Evolutionary conservation across 2,329 filamentous ascomycete species (phyloP), one percentile per base, ranked within the genome.

Genomic region (Tolypocladium ovalisporum): DNA sequence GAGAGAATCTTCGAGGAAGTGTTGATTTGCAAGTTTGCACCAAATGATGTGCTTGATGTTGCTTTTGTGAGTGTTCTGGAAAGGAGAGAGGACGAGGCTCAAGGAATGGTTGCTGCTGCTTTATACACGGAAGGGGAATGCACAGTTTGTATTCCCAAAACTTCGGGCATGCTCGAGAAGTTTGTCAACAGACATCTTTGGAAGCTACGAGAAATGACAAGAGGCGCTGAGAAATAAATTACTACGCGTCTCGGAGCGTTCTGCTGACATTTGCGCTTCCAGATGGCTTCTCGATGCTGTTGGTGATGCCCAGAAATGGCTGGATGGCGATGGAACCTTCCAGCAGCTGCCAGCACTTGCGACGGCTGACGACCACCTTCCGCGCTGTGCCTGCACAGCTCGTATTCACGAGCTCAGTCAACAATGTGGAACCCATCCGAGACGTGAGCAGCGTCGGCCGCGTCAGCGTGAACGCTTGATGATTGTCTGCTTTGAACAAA

Each of bases 61-160:
- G 24, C 40, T 17, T 42, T 56, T 65, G 55, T 54, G 52, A 63
- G 60, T 65, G 58, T 65, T 64, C 61, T 69, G 62, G 70, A 66
- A 61, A 58, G 54, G 32, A 13, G n/a, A 40, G 19, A 54, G 15
- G 27, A 8, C 32, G 39, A 56, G 29, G 34, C 19, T 51, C 17
- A 29, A 65, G 56, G 55, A 36, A 62, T 40, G 39, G 62, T 52
- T 37, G 47, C 55, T 35, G 42, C 55, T 62, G 58, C 62, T 72
- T 71, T 72, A 72, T 72, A 72, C 61, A 56, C 57, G 37, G 54
- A 52, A 15, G 17, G n/a, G 4, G 12, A 19, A 13, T 42, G 39
- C 29, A 19, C 53, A 24, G 58, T 54, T 56, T 35, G 39, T 51
- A 51, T 64, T 67, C 62, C 52, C 42, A 56, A 40, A 51, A 36